Base-by-base conservation (phyloP, 306 rosid genomes). In the Erythrophleum fordii region DNA sequence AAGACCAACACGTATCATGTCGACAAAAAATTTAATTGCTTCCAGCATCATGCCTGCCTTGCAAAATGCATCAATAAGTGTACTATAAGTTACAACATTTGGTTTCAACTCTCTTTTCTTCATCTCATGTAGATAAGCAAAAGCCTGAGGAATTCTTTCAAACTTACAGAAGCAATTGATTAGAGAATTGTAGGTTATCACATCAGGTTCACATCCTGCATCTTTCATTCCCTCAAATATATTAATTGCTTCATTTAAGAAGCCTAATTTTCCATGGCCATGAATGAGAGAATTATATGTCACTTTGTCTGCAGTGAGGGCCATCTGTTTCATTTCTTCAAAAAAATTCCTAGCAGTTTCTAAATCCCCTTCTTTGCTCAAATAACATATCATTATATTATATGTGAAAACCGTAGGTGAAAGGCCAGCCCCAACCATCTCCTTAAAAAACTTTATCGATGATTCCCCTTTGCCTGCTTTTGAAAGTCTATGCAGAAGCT, bases 281-380 rank as follows among this genome's bases (percentile, higher is more conserved):
- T 93, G 92, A 80, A 95, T 89, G 80, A 93, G 97, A 88, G 94
- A 86, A 91, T 95, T 95, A 67, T 95, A 95, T 0, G 99, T 93
- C 59, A 95, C 92, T 34, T 76, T 72, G 79, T 95, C 97, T 5
- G 99, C 95, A 45, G 18, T 55, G 45, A 95, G 82, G 68, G 95
- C 94, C 31, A 28, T 79, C 26, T 25, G 82, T 80, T 89, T 88
- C 98, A 95, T 93, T 82, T 82, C 89, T 72, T 87, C 84, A 81
- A 95, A 91, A 69, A 91, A 86, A 62, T 82, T 76, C 84, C 89
- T 80, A 51, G 98, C 96, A 68, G 75, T 72, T 64, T 77, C 90
- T 73, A 95, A 55, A 83, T 89, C 96, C 61, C 99, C 97, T 86
- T 88, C 90, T 79, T 91, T 93, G 82, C 93, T 78, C 80, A 83